Percentiles rank a stretch among this genome's conserved stretches.
These are phyloP conservation scores for Linaria vulgaris DNA, from an alignment of 257 asterid species.

Conservation along the genomic window DNA sequence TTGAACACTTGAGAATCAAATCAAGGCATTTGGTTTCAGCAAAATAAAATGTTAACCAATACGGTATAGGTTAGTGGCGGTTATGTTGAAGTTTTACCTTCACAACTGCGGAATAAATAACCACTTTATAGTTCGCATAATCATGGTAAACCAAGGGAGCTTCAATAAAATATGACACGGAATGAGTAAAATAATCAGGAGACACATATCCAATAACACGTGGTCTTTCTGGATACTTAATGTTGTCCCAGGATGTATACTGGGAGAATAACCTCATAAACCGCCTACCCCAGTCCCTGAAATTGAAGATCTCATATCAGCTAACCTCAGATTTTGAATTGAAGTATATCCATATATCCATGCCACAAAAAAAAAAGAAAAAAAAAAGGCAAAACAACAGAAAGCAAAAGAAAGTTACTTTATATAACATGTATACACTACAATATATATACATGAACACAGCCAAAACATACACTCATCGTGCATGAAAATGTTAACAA, in stretches of 20 bases:
- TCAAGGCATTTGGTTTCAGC: no score
- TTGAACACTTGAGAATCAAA: neutral
- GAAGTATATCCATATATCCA: neutral
- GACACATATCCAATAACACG: conserved; percentile 94
- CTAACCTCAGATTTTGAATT: neutral
- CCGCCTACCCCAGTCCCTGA: conserved; percentile 99
- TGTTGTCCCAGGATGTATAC: conserved; percentile 86
- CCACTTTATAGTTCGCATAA: conserved; percentile 77
- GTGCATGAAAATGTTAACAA: neutral
- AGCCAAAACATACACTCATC: neutral
- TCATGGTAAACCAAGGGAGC: conserved; percentile 86
- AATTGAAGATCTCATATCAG: conserved; percentile 31
- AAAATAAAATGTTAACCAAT: conserved; percentile 16
- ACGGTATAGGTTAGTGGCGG: conserved; percentile 19
- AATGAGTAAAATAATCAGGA: conserved; percentile 99
- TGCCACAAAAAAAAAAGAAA: neutral
- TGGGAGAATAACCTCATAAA: conserved; percentile 87
- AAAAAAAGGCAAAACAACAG: no score
- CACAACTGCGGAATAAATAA: conserved; percentile 94
- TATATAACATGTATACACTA: neutral
- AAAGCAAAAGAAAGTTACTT: neutral
- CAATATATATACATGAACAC: neutral
- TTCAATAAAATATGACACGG: conserved; percentile 94
- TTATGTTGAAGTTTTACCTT: conserved; percentile 57
- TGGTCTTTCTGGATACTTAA: conserved; percentile 81